Percentiles rank a stretch among this genome's conserved stretches.
Evolutionary conservation across 2,329 filamentous ascomycete species (phyloP).

Genomic region (Pleomassaria siparia): DNA sequence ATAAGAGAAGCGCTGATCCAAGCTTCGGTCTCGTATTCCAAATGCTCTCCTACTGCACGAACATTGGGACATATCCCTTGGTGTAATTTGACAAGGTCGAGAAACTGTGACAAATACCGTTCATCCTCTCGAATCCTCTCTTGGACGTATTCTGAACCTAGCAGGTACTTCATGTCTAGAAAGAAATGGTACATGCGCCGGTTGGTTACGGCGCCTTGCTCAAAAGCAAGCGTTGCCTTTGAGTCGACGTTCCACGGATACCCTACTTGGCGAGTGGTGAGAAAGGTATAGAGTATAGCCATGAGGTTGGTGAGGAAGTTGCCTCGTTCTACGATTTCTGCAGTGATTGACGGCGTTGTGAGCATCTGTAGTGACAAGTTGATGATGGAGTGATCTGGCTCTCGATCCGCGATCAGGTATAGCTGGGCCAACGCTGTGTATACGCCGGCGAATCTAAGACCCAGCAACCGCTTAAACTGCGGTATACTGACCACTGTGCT

Average conservation of each 20-base stretch:
- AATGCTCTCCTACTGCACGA: constrained; percentile 88
- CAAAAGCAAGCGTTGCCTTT: constrained; percentile 84
- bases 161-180: constrained; percentile 86
- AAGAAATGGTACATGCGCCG: constrained; percentile 98
- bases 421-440: constrained; percentile 93
- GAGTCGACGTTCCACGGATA: constrained; percentile 88
- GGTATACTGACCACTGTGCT: constrained; percentile 94
- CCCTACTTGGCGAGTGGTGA: constrained; percentile 93
- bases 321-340: constrained; percentile 89
- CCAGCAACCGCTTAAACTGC: constrained; percentile 91
- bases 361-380: constrained; percentile 96
- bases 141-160: constrained; percentile 85
- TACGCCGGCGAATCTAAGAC: constrained; percentile 88
- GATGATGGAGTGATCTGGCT: constrained; percentile 98
- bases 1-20: constrained; percentile 97
- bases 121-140: constrained; percentile 79
- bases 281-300: constrained; percentile 95
- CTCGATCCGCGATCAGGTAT: constrained; percentile 92
- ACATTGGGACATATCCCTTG: constrained; percentile 97
- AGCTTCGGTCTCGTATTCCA: constrained; percentile 96
- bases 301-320: constrained; percentile 96
- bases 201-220: constrained; percentile 92
- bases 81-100: constrained; percentile 92
- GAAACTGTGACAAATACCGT: constrained; percentile 88
- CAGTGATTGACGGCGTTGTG: constrained; percentile 93